Conservation (phyloP, 345 rosid genomes). For the Murraya koenigii region DNA sequence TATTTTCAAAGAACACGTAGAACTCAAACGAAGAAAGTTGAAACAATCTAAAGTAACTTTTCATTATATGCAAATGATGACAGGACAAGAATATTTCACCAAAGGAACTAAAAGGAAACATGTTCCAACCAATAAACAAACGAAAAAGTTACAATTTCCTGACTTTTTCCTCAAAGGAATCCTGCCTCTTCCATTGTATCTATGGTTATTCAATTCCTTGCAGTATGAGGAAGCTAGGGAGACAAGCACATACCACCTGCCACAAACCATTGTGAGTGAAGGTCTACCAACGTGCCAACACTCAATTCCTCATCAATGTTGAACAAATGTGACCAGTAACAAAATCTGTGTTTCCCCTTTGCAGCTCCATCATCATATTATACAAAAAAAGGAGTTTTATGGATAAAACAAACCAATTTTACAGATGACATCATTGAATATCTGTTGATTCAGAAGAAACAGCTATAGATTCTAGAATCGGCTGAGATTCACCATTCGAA, state of each 20-base stretch:
- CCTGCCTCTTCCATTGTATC: not conserved
- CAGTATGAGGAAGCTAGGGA: conserved; percentile 1
- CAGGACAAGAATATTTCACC: not conserved
- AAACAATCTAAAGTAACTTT: not conserved
- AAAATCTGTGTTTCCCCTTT: conserved; percentile 2
- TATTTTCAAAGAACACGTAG: not conserved
- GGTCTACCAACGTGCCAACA: not conserved
- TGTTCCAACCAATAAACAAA: not conserved
- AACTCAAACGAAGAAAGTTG: not conserved
- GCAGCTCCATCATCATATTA: not conserved
- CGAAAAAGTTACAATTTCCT: not conserved
- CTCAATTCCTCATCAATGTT: not conserved
- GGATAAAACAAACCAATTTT: conserved; percentile 14
- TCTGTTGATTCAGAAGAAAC: conserved; percentile 27
- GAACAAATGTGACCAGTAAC: conserved; percentile 4
- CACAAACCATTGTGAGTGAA: not conserved
- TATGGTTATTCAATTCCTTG: not conserved
- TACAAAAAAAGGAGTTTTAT: conserved; percentile 1
- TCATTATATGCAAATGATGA: not conserved
- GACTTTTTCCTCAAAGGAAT: not conserved
- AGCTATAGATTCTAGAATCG: conserved; percentile 45
- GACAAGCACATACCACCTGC: conserved; percentile 3
- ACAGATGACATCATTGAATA: conserved; percentile 23
- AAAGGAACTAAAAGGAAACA: not conserved
- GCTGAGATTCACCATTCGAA: conserved; percentile 39